Percentiles rank a stretch among this genome's conserved stretches.
Evolutionary conservation across 345 rosid genomes (phyloP).

Genomic region (Citrus hindsii): DNA sequence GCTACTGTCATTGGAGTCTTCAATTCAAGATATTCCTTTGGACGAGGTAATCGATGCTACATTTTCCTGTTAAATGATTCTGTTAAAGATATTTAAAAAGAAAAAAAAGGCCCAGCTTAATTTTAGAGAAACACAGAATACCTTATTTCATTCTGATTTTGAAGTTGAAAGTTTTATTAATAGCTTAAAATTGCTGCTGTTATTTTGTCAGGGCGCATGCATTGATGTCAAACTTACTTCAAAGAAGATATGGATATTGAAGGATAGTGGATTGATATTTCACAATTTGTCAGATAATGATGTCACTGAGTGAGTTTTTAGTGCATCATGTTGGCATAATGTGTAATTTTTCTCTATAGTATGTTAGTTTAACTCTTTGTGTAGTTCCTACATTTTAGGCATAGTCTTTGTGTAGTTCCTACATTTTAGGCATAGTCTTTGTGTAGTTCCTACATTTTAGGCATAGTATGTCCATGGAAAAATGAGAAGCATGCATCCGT

Average conservation of each 20-base stretch:
- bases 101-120: not conserved
- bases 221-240: conserved; percentile 73
- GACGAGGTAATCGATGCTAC: conserved; percentile 50
- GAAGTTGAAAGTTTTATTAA: not conserved
- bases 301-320: conserved; percentile 57
- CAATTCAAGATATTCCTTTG: conserved; percentile 48
- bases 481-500: not conserved
- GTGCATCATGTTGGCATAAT: not conserved
- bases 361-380: not conserved
- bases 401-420: too few relatives aligned
- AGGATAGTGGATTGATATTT: conserved; percentile 54
- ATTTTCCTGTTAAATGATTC: not conserved
- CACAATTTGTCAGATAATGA: conserved; percentile 37
- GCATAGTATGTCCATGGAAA: not conserved
- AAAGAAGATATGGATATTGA: conserved; percentile 66
- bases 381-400: not conserved
- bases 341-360: not conserved
- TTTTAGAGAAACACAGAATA: not conserved
- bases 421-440: not conserved
- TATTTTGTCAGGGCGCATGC: conserved; percentile 56
- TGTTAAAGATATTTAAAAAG: not conserved
- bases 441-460: not conserved
- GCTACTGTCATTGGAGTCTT: conserved; percentile 46
- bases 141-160: not conserved
- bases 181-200: conserved; percentile 3